Evolutionary conservation across 2,329 filamentous ascomycete species (phyloP), one percentile per base, ranked within the genome.

Genomic region (Colletotrichum spaethianum): DNA sequence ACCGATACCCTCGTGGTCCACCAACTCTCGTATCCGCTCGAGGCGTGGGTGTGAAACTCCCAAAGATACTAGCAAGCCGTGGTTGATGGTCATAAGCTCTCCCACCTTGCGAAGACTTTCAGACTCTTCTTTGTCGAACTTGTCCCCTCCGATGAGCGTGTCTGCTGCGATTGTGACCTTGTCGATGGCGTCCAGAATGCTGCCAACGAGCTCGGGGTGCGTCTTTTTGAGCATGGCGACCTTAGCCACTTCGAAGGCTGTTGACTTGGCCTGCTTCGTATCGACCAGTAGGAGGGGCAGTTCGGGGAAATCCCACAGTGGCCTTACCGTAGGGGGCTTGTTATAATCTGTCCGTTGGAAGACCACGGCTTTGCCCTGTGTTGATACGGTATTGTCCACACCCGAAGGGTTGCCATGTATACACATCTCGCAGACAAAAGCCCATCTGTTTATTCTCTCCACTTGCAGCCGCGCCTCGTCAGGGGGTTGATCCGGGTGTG

Each of bases 331-430:
- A 0, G 96, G 94, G 3, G 95, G 94, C 79, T 93, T 92, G 70
- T 86, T 86, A 81, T 95, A 94, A 79, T 97, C 93, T 62, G 86
- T 89, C 63, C 95, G 89, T 78, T 96, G 93, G 84, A 97, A 99
- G 3, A 98, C 86, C 1, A 99, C 95, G 0, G 95, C 96, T 83
- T 98, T 98, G 69, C 96, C 96, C 78, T 97, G 94, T 16, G 95
- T 93, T 16, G 96, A 89, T 36, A 99, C 96, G 3, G 96, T 99
- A 82, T 99, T 99, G 83, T 99, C 96, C 53, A 99, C 94, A 0
- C 96, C 96, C 0, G 94, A 98, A 0, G 96, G 96, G 79, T 97
- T 98, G 46, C 96, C 96, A 80, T 99, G 96, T 74, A 98, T 98
- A 83, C 95, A 96, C 91, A 98, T 93, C 82, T 99, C 96, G 31